Evolutionary conservation across 164 flowering plant genomes (phyloP).

Genomic region (Aristolochia contorta): DNA sequence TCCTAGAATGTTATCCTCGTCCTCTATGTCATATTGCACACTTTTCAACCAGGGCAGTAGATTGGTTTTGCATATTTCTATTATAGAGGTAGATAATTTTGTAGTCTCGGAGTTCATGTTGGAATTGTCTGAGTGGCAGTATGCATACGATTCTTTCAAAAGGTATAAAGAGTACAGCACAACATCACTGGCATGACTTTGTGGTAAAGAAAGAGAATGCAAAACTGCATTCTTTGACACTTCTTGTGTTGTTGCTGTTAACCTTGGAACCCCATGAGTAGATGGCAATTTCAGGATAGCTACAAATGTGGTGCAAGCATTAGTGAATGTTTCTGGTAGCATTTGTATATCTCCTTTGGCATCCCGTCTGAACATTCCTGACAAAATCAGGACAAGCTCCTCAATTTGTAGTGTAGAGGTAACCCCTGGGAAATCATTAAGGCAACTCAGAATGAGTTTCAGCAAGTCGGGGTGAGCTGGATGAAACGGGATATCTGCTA

Average conservation of each 20-base stretch:
- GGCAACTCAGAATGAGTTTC: slow-evolving; percentile 50
- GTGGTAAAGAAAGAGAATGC: slow-evolving; percentile 31
- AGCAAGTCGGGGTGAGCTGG: slow-evolving; percentile 60
- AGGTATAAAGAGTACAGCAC: slow-evolving; percentile 57
- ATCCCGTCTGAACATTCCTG: slow-evolving; percentile 54
- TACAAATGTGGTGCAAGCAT: slow-evolving; percentile 57
- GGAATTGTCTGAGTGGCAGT: slow-evolving; percentile 21
- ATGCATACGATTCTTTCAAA: slow-evolving; percentile 66
- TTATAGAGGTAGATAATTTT: slow-evolving; percentile 24
- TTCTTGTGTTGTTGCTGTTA: slow-evolving; percentile 38
- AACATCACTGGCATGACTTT: slow-evolving; percentile 24
- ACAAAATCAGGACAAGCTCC: slow-evolving; percentile 47
- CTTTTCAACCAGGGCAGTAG: slow-evolving; percentile 61
- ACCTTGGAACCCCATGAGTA: slow-evolving; percentile 28
- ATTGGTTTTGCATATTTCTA: slow-evolving; percentile 44
- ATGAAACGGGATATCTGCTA: slow-evolving; percentile 77
- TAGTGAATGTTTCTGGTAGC: slow-evolving; percentile 54
- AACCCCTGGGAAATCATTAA: slow-evolving; percentile 65
- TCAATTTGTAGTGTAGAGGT: slow-evolving; percentile 49
- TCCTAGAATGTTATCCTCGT: slow-evolving; percentile 54
- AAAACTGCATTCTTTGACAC: slow-evolving; percentile 41
- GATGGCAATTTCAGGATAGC: slow-evolving; percentile 49
- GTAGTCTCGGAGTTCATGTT: slow-evolving; percentile 7
- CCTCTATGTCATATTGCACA: slow-evolving; percentile 41
- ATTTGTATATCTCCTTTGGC: slow-evolving; percentile 56